Evolutionary conservation across 441 rosid genomes (phyloP).

Genomic region (Populus hybrid): DNA sequence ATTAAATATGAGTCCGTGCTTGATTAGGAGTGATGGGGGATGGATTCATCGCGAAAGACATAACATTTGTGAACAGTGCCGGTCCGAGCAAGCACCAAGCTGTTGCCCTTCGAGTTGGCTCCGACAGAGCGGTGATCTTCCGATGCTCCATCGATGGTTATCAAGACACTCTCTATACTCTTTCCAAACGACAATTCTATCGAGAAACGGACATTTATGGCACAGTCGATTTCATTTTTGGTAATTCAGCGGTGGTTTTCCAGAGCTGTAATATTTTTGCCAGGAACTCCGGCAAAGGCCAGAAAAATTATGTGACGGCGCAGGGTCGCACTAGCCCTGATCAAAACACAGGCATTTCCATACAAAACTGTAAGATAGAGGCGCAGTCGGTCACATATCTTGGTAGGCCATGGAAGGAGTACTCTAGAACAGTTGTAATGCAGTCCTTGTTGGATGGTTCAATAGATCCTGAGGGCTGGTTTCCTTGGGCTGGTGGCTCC

Average conservation of each 20-base stretch:
- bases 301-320: constrained; percentile 51
- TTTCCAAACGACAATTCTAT: constrained; percentile 63
- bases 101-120: constrained; percentile 67
- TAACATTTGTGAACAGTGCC: constrained; percentile 61
- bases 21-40: constrained; percentile 39
- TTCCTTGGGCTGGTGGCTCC: constrained; percentile 48
- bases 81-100: constrained; percentile 71
- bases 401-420: constrained; percentile 70
- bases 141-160: constrained; percentile 57
- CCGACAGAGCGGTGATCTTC: constrained; percentile 63
- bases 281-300: constrained; percentile 37
- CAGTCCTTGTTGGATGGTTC: constrained; percentile 43
- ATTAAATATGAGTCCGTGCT: not conserved
- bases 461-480: constrained; percentile 63
- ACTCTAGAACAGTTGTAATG: constrained; percentile 49
- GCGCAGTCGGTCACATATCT: constrained; percentile 48
- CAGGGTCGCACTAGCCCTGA: constrained; percentile 66
- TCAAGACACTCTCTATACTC: constrained; percentile 66
- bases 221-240: constrained; percentile 71
- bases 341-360: constrained; percentile 68
- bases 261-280: constrained; percentile 62
- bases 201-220: constrained; percentile 61
- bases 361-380: constrained; percentile 56
- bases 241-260: constrained; percentile 62
- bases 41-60: constrained; percentile 64